Base-by-base conservation (phyloP, 805 yeast species). In the Metschnikowia shivogae region DNA sequence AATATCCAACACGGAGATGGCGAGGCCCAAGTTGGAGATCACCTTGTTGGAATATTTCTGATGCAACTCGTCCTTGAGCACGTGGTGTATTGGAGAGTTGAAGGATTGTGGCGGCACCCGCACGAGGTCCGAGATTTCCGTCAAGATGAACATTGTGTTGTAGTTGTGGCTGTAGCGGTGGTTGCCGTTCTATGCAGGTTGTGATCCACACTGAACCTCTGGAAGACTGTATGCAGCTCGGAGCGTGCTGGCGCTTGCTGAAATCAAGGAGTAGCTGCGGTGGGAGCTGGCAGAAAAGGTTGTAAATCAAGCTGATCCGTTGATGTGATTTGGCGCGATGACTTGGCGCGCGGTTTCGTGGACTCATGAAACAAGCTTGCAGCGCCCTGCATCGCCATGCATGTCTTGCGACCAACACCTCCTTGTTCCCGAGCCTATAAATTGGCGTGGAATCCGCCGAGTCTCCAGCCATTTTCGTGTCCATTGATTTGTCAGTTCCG, bases 41-140 rank as follows among this genome's bases (percentile, higher is more conserved):
- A 93, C 83, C 57, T 85, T 86, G 65, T 93, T 92, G 39, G 96
- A 80, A 60, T 84, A 90, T 63, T 90, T 92, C 50, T 75, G 77
- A 62, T 89, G 87, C 46, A 93, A 74, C 58, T 90, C 96, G 53
- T 86, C 84, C 34, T 80, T 77, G 27, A 93, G 73, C 3, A 96
- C 86, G 36, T 80, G 80, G 41, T 78, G 76, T 3, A 89, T 78
- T 12, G 89, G 86, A 42, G 81, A 69, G 53, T 81, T 78, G 68
- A 93, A 89, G 43, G 85, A 74, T 52, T 83, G 86, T 1, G 99
- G 98, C 6, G 93, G 90, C 35, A 93, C 80, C 56, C 96, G 80
- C 51, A 93, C 83, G 52, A 92, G 74, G 67, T 93, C 99, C 14
- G 88, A 74, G 36, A 93, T 68, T 59, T 81, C 80, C 14, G 96